Base-by-base conservation (phyloP, 192 early-diverging fungal genomes). In the Gorgonomyces haynaldii region DNA sequence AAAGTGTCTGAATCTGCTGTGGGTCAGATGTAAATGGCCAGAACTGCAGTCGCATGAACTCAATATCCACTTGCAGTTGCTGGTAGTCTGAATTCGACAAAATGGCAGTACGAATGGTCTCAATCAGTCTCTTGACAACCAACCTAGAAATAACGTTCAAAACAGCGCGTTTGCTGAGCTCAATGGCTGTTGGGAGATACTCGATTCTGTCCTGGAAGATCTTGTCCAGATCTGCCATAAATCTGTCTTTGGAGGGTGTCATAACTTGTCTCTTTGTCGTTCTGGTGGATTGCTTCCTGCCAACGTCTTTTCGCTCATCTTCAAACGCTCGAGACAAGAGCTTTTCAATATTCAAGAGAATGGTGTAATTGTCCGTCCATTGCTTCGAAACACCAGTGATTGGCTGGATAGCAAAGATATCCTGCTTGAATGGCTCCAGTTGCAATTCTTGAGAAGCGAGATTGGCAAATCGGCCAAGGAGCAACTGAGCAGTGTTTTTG, bases 201-300 rank as follows among this genome's bases (percentile, higher is more conserved):
- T 7, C 16, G 3, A 49, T 13, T 15, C 46, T 12, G 4, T 49
- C 46, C n/a, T 49, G 23, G 28, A 49, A 49, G 5, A 49, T 3
- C 3, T 24, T 49, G 19, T 49, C 46, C 31, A 49, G 19, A 13
- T 21, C 28, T 4, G 19, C 28, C 15, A 49, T 19, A 9, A 49
- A 15, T 13, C 25, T 49, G 17, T 49, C 46, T 8, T 22, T 22
- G n/a, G n/a, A n/a, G n/a, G n/a, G n/a, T n/a, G n/a, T n/a, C n/a
- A n/a, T n/a, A n/a, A n/a, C n/a, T n/a, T n/a, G n/a, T n/a, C n/a
- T n/a, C n/a, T n/a, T n/a, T n/a, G n/a, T n/a, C n/a, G n/a, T n/a
- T n/a, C n/a, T 29, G 12, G 30, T 16, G 4, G 24, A 12, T 30
- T 46, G 16, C 9, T 5, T 9, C 20, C 45, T 15, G 17, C 32